A percentile compares a stretch with the other conserved stretches of the same genome.
Conservation (phyloP, 2,329 filamentous ascomycete species). For the Cercospora zeina region DNA sequence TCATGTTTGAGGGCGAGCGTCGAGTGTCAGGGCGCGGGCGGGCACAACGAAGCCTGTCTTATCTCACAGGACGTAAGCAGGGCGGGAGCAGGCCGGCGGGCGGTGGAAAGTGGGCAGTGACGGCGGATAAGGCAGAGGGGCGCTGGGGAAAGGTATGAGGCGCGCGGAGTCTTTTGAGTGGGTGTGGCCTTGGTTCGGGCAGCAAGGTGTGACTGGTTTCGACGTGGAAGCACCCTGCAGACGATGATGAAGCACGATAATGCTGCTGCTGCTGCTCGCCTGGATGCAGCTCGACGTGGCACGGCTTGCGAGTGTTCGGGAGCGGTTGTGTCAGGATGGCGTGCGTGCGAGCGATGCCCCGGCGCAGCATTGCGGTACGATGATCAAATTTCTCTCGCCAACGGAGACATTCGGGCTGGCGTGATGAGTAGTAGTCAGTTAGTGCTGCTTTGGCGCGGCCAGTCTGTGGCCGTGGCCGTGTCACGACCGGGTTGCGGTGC, state of each 20-base stretch:
- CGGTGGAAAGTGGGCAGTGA: slow-evolving; percentile 16
- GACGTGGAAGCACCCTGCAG: slow-evolving; percentile 17
- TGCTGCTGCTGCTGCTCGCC: not conserved
- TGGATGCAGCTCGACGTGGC: slow-evolving; percentile 10
- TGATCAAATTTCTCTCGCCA: slow-evolving; percentile 2
- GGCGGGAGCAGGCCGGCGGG: slow-evolving; percentile 3
- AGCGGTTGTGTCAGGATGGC: slow-evolving; percentile 9
- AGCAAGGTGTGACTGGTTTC: slow-evolving; percentile 11
- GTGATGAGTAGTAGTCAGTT: not conserved
- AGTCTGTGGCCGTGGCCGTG: not conserved
- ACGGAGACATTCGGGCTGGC: slow-evolving; percentile 14
- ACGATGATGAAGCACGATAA: not conserved
- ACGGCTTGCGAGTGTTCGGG: not conserved
- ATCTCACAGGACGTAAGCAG: slow-evolving; percentile 17
- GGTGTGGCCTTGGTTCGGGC: slow-evolving; percentile 6
- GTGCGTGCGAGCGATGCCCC: not conserved
- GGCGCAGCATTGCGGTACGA: not conserved
- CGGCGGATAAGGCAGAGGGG: slow-evolving; percentile 6
- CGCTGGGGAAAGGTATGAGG: not conserved
- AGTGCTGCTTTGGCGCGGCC: slow-evolving; percentile 12
- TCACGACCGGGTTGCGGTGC: slow-evolving; percentile 3
- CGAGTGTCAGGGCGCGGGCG: not conserved
- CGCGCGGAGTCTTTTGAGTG: not conserved
- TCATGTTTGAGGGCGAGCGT: slow-evolving; percentile 32
- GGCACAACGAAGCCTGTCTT: slow-evolving; percentile 17